Evolutionary conservation across 768 basidiomycete genomes (phyloP).

Genomic region (Lactarius vividus): DNA sequence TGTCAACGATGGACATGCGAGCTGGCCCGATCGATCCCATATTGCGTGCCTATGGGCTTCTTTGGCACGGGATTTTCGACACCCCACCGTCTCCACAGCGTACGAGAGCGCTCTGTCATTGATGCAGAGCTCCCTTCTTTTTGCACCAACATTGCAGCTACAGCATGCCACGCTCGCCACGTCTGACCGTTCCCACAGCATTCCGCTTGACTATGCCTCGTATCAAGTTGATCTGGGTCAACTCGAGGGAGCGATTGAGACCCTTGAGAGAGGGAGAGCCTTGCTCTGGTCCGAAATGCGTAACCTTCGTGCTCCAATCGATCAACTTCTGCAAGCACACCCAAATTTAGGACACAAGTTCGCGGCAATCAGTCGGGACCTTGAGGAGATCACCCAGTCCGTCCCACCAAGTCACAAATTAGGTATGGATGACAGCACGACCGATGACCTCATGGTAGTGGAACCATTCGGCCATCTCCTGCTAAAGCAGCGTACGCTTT

Average conservation of each 20-base stretch:
- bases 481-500: slow-evolving; percentile 2
- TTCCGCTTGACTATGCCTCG: slow-evolving; percentile 1
- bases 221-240: not conserved
- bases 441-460: not conserved
- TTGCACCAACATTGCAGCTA: not conserved
- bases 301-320: slow-evolving; percentile 6
- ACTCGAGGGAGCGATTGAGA: not conserved
- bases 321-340: not conserved
- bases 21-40: not conserved
- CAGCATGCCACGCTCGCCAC: not conserved
- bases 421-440: not conserved
- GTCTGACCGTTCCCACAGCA: not conserved
- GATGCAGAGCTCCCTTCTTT: not conserved
- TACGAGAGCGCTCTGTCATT: not conserved
- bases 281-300: slow-evolving; percentile 22
- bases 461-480: not conserved
- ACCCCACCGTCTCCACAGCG: not conserved
- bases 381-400: slow-evolving; percentile 3
- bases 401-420: not conserved
- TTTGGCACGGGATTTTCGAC: not conserved
- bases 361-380: not conserved
- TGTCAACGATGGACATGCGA: not conserved
- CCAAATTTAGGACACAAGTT: not conserved
- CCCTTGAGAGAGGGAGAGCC: too few relatives aligned
- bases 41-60: not conserved